Evolutionary conservation across 2,329 filamentous ascomycete species (phyloP).

Genomic region (Colletotrichum sp.): DNA sequence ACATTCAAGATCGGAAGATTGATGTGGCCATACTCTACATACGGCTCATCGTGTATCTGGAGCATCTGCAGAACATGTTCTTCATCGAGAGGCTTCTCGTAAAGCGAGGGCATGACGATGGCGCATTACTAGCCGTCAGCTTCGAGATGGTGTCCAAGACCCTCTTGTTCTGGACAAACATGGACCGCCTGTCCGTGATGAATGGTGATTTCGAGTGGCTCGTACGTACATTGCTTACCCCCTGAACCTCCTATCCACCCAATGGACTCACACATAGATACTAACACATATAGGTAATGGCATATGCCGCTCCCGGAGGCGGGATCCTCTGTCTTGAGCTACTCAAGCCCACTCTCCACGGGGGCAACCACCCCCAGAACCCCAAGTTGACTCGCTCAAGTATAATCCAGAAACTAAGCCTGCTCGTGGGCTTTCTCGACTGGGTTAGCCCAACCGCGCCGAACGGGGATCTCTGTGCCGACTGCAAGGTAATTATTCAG

Average conservation of each 20-base stretch:
- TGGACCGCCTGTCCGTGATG: constrained; percentile 46
- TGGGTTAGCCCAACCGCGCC: constrained; percentile 54
- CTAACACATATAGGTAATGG: constrained; percentile 44
- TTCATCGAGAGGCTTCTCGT: constrained; percentile 62
- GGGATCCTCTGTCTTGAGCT: constrained; percentile 59
- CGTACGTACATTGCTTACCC: constrained; percentile 31
- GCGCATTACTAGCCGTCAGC: constrained; percentile 47
- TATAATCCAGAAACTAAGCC: constrained; percentile 57
- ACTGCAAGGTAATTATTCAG: constrained; percentile 53
- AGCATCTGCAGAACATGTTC: constrained; percentile 63
- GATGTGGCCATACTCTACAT: constrained; percentile 41
- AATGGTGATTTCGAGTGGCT: constrained; percentile 55
- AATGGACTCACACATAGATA: neutral
- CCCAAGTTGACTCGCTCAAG: constrained; percentile 47
- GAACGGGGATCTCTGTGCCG: constrained; percentile 52
- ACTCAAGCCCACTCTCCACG: constrained; percentile 38
- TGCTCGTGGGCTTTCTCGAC: constrained; percentile 55
- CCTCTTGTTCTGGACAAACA: constrained; percentile 53
- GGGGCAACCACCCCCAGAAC: constrained; percentile 34
- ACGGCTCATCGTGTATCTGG: constrained; percentile 51
- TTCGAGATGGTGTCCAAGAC: constrained; percentile 53
- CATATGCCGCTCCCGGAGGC: constrained; percentile 52
- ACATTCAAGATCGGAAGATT: constrained; percentile 37
- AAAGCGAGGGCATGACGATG: constrained; percentile 42
- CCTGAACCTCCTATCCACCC: neutral